Evolutionary conservation across 306 rosid genomes (phyloP).

Genomic region (Glycine latifolia): DNA sequence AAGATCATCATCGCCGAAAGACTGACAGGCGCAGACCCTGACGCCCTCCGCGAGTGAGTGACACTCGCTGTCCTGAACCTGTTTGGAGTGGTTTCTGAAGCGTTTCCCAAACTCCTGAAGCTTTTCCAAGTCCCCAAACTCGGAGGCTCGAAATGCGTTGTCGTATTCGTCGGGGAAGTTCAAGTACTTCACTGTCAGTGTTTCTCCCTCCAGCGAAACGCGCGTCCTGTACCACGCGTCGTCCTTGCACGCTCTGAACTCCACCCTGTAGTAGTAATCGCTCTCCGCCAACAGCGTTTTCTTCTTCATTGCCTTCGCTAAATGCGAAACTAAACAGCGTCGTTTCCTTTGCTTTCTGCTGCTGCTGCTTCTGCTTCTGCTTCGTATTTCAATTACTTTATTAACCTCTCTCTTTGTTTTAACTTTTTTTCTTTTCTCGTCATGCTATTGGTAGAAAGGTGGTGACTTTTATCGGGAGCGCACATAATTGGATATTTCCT

Average conservation of each 20-base stretch:
- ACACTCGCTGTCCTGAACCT: slow-evolving; percentile 54
- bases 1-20: background rate
- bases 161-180: slow-evolving; percentile 19
- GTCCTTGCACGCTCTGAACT: background rate
- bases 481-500: no score
- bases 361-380: no score
- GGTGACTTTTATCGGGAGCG: no score
- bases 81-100: slow-evolving; percentile 45
- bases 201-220: background rate
- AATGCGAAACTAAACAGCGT: background rate
- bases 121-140: background rate
- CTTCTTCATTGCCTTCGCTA: background rate
- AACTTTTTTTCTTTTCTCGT: no score
- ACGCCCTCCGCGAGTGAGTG: background rate
- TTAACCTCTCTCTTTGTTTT: no score
- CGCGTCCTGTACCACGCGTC: background rate
- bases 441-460: no score
- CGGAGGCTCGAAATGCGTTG: background rate
- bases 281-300: background rate
- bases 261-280: background rate
- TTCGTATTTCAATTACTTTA: no score
- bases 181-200: slow-evolving; percentile 6
- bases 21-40: slow-evolving; percentile 43
- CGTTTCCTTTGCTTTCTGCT: no score
- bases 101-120: background rate